Base-by-base conservation (phyloP, 1,284 basidiomycete species). In the Rhodofomes roseus region DNA sequence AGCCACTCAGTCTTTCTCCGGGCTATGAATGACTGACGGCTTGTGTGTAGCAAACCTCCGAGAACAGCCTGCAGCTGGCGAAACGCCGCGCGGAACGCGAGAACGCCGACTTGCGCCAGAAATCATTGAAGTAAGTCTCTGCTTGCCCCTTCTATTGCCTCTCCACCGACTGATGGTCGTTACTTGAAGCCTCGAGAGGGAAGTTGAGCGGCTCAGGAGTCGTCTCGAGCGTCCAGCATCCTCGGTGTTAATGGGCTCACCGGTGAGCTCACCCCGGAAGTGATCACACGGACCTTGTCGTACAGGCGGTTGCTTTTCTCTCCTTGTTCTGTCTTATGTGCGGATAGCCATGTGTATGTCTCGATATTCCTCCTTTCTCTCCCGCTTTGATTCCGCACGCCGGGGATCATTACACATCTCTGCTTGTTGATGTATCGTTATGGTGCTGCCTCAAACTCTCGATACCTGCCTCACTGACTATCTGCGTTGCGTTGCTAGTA, bases 1-100 rank as follows among this genome's bases (percentile, higher is more conserved):
- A 5, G 52, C 41, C 34, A 67, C 55, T 41, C 41, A 61, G 37
- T 25, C 12, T 2, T 9, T 1, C 4, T 34, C 31, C 5, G 11
- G 11, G 31, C 11, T 34, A 11, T 12, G 25, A 1, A n/a, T 9
- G 55, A 16, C 22, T 43, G 23, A 37, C 29, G n/a, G n/a, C 36
- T 27, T 27, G 54, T 25, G 58, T 22, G 31, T 22, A 92, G 90
- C 88, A 89, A 85, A 88, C 85, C 7, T 81, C 82, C 46, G 88
- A 88, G 71, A 85, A 77, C 62, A 79, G 82, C 31, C 75, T 92
- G 3, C 84, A 88, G 63, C 79, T 88, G 16, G 83, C 81, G 22
- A 91, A 91, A 71, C 83, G 90, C 52, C 81, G 89, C 54, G 87
- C 87, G 43, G 90, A 92, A 68, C 81, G 89, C 27, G 89, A 92